Evolutionary conservation across 805 yeast species (phyloP).

Genomic region (Yarrowia phangngaensis): DNA sequence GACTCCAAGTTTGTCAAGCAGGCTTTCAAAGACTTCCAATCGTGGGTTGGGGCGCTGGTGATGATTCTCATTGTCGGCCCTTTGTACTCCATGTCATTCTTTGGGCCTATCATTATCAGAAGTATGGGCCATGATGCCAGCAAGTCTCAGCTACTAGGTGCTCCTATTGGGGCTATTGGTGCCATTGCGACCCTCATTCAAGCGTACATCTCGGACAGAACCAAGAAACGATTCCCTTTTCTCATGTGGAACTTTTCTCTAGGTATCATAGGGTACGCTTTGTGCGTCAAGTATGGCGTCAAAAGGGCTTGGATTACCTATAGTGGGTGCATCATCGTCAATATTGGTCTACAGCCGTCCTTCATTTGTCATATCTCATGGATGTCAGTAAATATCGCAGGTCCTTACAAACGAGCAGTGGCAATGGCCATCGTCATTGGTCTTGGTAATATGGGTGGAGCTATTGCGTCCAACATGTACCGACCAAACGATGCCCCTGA

Average conservation of each 20-base stretch:
- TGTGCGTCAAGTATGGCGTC: slow-evolving; percentile 47
- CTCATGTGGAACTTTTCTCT: slow-evolving; percentile 34
- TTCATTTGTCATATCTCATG: slow-evolving; percentile 61
- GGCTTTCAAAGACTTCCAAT: slow-evolving; percentile 49
- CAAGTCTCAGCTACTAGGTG: slow-evolving; percentile 48
- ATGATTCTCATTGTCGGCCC: slow-evolving; percentile 44
- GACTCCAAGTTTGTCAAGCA: slow-evolving; percentile 49
- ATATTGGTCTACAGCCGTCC: slow-evolving; percentile 51
- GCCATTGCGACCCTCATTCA: slow-evolving; percentile 35
- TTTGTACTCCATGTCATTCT: slow-evolving; percentile 57
- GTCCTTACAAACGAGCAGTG: slow-evolving; percentile 52
- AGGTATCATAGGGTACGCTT: slow-evolving; percentile 40
- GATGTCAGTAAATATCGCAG: slow-evolving; percentile 53
- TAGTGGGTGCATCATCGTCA: slow-evolving; percentile 55
- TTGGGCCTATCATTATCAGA: slow-evolving; percentile 53
- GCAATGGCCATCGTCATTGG: slow-evolving; percentile 57
- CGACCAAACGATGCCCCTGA: slow-evolving; percentile 52
- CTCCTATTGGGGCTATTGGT: slow-evolving; percentile 44
- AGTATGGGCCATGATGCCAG: slow-evolving; percentile 58
- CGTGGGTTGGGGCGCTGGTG: slow-evolving; percentile 44
- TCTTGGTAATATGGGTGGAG: slow-evolving; percentile 63
- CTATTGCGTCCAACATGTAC: slow-evolving; percentile 52
- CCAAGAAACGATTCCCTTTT: slow-evolving; percentile 38
- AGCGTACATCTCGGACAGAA: slow-evolving; percentile 34
- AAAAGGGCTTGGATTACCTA: slow-evolving; percentile 38